A percentile compares a stretch with the other conserved stretches of the same genome.
These are phyloP conservation scores for Alternaria sp. DNA, from an alignment of 2,329 filamentous ascomycete genomes.

Conservation along the genomic window DNA sequence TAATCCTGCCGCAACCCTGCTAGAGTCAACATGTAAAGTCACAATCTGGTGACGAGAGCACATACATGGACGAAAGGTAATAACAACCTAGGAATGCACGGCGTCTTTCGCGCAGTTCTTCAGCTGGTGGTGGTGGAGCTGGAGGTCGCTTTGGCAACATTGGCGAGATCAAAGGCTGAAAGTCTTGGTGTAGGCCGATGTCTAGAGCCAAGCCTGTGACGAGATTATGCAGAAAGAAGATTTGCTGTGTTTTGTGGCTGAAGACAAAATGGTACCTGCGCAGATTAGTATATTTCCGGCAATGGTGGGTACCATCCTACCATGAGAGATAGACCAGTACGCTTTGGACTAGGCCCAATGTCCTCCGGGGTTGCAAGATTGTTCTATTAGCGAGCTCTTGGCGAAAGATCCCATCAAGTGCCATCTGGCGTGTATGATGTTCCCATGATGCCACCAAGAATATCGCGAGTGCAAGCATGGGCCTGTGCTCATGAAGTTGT, in stretches of 20 bases:
- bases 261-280: conserved; percentile 45
- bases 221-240: conserved; percentile 41
- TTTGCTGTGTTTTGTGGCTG: conserved; percentile 45
- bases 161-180: conserved; percentile 21
- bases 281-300: background rate
- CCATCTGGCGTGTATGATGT: conserved; percentile 33
- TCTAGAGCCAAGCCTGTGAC: conserved; percentile 41
- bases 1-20: conserved; percentile 35
- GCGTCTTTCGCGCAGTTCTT: conserved; percentile 34
- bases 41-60: background rate
- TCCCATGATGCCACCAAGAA: conserved; percentile 37
- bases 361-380: conserved; percentile 36
- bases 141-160: conserved; percentile 12
- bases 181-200: conserved; percentile 34
- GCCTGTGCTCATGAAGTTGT: conserved; percentile 29
- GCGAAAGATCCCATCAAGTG: conserved; percentile 35
- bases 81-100: conserved; percentile 44
- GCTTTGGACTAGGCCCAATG: conserved; percentile 40
- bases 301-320: conserved; percentile 13
- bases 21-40: background rate
- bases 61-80: conserved; percentile 41
- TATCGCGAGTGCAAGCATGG: conserved; percentile 43
- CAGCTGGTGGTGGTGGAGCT: conserved; percentile 13
- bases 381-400: conserved; percentile 42
- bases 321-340: conserved; percentile 43